A percentile compares a stretch with the other conserved stretches of the same genome.
phyloP scores from a whole-genome alignment of 108 stramenopile genomes.

The Asterionellopsis glacialis region DNA sequence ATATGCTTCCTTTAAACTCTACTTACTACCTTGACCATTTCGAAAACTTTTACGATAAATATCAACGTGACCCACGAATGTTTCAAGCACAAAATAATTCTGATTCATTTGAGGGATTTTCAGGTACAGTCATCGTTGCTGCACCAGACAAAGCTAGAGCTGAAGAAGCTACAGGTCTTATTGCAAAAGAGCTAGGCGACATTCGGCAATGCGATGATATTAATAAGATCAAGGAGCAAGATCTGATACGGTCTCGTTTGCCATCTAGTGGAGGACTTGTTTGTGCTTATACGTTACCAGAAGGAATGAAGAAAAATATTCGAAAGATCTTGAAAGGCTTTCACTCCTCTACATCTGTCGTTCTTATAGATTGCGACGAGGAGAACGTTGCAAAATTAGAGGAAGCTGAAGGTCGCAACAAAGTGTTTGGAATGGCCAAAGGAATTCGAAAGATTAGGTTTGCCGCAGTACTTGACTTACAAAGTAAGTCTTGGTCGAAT shows the following conservation, averaged over 20 bases:
- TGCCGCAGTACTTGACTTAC: conserved; percentile 22
- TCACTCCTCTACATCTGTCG: conserved; percentile 20
- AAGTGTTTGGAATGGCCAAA: conserved; percentile 10
- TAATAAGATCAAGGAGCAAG: conserved; percentile 8
- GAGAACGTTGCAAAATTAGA: conserved; percentile 15
- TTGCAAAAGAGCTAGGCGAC: conserved; percentile 31
- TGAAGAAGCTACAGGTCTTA: conserved; percentile 17
- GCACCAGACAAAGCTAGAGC: conserved; percentile 26
- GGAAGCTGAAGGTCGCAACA: background rate
- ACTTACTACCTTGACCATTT: conserved; percentile 49
- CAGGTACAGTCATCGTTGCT: conserved; percentile 41
- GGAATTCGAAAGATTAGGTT: conserved; percentile 20
- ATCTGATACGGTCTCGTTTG: conserved; percentile 6
- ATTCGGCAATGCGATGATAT: conserved; percentile 4
- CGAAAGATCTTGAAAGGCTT: conserved; percentile 13
- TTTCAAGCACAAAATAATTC: background rate
- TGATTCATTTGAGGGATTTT: conserved; percentile 11
- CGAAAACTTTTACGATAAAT: conserved; percentile 41
- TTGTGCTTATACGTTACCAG: conserved; percentile 17
- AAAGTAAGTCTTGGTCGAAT: conserved; percentile 2
- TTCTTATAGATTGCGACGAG: conserved; percentile 32
- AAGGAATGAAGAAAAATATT: background rate
- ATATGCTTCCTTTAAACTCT: conserved; percentile 32
- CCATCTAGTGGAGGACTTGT: conserved; percentile 14
- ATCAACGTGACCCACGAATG: conserved; percentile 22